A percentile compares a stretch with the other conserved stretches of the same genome.
These are phyloP conservation scores for Erysiphe pulchra DNA, from an alignment of 2,329 filamentous ascomycete genomes.

Conservation along the genomic window DNA sequence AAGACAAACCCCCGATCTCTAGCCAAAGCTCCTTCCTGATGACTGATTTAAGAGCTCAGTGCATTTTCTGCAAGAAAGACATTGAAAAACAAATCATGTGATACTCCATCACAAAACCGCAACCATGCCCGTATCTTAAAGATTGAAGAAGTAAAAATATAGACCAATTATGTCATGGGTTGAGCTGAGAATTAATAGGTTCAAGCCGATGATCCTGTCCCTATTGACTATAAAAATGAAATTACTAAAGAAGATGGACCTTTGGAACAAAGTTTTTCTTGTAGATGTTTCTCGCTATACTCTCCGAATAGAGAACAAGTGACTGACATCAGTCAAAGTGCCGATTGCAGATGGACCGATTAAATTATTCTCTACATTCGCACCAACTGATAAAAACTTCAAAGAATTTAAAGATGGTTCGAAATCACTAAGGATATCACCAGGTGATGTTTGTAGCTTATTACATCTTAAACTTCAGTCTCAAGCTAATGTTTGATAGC, in stretches of 20 bases:
- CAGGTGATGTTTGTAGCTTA: slow-evolving; percentile 21
- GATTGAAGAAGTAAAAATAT: too few species aligned
- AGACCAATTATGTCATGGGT: too few species aligned
- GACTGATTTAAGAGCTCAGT: slow-evolving; percentile 9
- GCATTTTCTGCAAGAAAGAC: slow-evolving; percentile 11
- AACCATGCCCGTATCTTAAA: too few species aligned
- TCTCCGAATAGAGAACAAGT: background rate
- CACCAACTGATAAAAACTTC: slow-evolving; percentile 20
- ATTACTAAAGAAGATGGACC: too few species aligned
- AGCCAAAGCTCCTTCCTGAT: slow-evolving; percentile 1
- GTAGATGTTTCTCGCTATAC: too few species aligned
- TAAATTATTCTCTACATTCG: slow-evolving; percentile 21
- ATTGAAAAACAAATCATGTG: slow-evolving; percentile 3
- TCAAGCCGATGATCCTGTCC: too few species aligned
- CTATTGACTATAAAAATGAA: too few species aligned
- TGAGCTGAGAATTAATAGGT: too few species aligned
- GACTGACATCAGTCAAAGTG: slow-evolving; percentile 2
- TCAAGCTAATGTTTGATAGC: slow-evolving; percentile 16
- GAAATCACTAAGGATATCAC: slow-evolving; percentile 18
- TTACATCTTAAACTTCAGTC: background rate
- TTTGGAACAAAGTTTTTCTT: too few species aligned
- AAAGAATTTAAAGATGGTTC: slow-evolving; percentile 15
- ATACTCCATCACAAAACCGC: background rate
- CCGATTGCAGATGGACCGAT: slow-evolving; percentile 9
- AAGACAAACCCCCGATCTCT: background rate